These are phyloP conservation scores for Blastomyces silverae DNA, from an alignment of 2,329 filamentous ascomycete species.

Conservation along the genomic window DNA sequence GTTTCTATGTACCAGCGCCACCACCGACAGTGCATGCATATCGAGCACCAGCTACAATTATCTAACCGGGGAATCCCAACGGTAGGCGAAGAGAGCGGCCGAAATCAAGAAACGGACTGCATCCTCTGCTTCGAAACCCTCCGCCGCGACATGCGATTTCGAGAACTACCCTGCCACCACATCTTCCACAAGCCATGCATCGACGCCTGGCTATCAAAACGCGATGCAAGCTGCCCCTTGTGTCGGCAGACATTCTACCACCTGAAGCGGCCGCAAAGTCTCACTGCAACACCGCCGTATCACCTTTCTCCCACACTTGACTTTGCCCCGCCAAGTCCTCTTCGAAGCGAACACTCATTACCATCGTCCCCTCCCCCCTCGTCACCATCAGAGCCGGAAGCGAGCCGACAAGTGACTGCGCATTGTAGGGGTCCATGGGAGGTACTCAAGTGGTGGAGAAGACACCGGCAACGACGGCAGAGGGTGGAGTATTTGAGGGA, in stretches of 20 bases:
- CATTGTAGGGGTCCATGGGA: constrained; percentile 7
- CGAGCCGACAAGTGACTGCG: neutral
- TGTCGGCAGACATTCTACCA: constrained; percentile 11
- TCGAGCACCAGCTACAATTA: neutral
- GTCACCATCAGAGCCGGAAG: neutral
- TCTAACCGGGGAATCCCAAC: neutral
- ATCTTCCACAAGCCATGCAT: constrained; percentile 15
- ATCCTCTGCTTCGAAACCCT: constrained; percentile 13
- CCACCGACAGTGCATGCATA: neutral
- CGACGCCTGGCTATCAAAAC: constrained; percentile 6
- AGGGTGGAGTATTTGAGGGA: neutral
- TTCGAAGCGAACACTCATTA: neutral
- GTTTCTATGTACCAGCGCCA: neutral
- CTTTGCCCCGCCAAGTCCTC: neutral
- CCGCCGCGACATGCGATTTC: constrained; percentile 1
- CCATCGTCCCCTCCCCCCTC: neutral
- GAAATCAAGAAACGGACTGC: neutral
- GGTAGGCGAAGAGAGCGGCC: neutral
- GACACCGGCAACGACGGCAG: neutral
- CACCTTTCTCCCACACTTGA: neutral
- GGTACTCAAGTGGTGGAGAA: neutral
- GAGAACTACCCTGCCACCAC: constrained; percentile 12
- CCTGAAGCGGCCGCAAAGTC: constrained; percentile 2
- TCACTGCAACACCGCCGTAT: neutral
- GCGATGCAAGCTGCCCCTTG: constrained; percentile 13